phyloP scores from a whole-genome alignment of 495 filamentous ascomycete species.

The Aspergillus heteromorphus region DNA sequence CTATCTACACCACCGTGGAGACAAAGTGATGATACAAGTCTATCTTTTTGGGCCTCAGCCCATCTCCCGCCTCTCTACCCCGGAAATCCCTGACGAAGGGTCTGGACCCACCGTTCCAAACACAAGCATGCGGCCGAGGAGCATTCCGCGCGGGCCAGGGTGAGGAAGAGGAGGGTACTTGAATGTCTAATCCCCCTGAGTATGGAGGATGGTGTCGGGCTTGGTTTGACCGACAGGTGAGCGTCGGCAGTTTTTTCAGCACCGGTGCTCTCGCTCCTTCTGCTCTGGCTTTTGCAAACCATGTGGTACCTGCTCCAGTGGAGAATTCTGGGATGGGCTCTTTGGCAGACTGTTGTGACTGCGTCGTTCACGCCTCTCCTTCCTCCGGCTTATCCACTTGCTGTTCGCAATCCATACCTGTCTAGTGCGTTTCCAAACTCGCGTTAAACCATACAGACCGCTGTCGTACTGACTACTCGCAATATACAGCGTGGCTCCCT shows the following conservation, averaged over 20 bases:
- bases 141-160: background rate
- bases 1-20: too few relatives aligned
- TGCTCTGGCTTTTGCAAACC: background rate
- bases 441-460: background rate
- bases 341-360: conserved; percentile 10
- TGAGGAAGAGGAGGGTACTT: background rate
- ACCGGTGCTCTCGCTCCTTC: background rate
- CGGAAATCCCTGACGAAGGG: too few relatives aligned
- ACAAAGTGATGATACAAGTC: too few relatives aligned
- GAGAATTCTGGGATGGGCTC: background rate
- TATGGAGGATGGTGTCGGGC: background rate
- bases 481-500: conserved; percentile 41
- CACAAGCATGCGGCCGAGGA: background rate
- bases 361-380: conserved; percentile 28
- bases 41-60: background rate
- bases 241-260: background rate
- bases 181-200: background rate
- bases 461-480: background rate
- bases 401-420: conserved; percentile 37
- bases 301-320: background rate
- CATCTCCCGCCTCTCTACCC: background rate
- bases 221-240: too few relatives aligned
- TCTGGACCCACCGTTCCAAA: background rate
- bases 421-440: conserved; percentile 29
- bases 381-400: conserved; percentile 39